Evolutionary conservation across 305 asterid species (phyloP).

Genomic region (Solanum hybrid): DNA sequence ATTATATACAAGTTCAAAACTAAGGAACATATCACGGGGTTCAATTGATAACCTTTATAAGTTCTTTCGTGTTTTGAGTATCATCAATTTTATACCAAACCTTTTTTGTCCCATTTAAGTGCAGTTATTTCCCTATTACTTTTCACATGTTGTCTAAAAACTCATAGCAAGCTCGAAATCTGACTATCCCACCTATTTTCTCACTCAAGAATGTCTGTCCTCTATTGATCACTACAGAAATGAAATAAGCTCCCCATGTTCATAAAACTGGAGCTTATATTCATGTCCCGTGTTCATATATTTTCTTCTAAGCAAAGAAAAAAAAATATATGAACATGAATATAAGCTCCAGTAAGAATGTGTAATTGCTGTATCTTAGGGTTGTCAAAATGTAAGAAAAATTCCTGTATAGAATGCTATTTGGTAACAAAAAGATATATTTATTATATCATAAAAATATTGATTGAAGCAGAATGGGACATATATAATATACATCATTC

Average conservation of each 20-base stretch:
- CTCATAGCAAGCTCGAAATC: not conserved
- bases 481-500: not conserved
- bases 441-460: not conserved
- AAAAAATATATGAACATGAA: not conserved
- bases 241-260: no score
- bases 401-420: not conserved
- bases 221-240: no score
- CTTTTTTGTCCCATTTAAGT: not conserved
- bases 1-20: not conserved
- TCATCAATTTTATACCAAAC: not conserved
- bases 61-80: not conserved
- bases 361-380: not conserved
- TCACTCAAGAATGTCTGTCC: not conserved
- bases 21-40: not conserved
- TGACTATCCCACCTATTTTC: not conserved
- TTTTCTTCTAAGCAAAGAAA: no score
- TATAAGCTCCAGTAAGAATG: not conserved
- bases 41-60: not conserved
- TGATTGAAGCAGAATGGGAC: not conserved
- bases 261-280: no score
- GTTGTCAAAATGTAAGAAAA: not conserved
- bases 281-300: no score
- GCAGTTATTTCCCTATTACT: not conserved
- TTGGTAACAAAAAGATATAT: not conserved
- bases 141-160: not conserved